Evolutionary conservation across 2,329 filamentous ascomycete genomes (phyloP), one percentile per base, ranked within the genome.

Genomic region (Alternaria triticina): DNA sequence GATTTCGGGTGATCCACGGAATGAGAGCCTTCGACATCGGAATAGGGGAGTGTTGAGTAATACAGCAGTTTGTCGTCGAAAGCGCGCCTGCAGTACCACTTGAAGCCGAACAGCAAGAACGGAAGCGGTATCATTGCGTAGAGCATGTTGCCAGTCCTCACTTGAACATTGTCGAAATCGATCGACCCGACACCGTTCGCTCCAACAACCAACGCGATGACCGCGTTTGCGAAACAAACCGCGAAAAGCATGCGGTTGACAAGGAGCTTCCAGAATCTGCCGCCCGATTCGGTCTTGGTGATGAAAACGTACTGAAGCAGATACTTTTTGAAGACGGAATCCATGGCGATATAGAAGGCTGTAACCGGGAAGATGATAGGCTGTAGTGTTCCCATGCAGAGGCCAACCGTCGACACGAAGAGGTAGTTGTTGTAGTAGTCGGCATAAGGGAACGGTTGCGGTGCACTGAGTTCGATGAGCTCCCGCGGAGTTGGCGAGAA

Each of bases 351-450:
- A 83, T 97, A 98, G 33, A 97, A 82, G 3, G 94, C 94, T 1
- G 92, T 94, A 43, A 96, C 90, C 0, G 92, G 90, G 7, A 99
- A 86, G 4, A 96, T 90, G 33, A 98, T 86, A 0, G 96, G 96
- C 79, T 97, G 95, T 49, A 98, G 86, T 3, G 89, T 89, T 1
- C 91, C 89, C 75, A 95, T 97, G 71, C 89, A 93, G 12, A 98
- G 85, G 0, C 93, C 91, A 23, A 97, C 91, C 0, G 94, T 97
- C 22, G 91, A 85, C 80, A 98, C 97, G 82, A 92, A 98, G 28
- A 98, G 85, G 79, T 97, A 97, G 79, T 96, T 97, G 81, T 97
- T 98, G 86, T 97, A 98, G 81, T 98, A 97, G 70, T 90, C 93
- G 62, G 95, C 93, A 74, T 97, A 98, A 68, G 97, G 93, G 77